These are phyloP conservation scores for Aureobasidium sp. DNA, from an alignment of 2,329 filamentous ascomycete species.

Conservation along the genomic window DNA sequence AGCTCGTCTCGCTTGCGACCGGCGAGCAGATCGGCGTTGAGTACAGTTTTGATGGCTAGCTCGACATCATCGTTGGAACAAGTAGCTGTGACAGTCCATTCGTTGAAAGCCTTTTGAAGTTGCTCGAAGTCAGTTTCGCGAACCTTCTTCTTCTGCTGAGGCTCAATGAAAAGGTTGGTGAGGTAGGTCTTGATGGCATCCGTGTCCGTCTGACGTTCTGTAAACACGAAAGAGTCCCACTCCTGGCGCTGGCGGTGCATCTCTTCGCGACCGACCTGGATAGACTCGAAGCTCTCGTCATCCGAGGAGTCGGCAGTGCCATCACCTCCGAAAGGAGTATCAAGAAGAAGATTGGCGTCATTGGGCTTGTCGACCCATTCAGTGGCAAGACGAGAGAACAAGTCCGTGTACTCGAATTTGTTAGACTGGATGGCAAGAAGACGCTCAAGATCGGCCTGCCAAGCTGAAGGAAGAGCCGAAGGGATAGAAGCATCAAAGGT, in stretches of 20 bases:
- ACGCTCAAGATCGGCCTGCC: slow-evolving; percentile 27
- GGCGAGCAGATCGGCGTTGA: slow-evolving; percentile 45
- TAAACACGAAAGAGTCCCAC: slow-evolving; percentile 54
- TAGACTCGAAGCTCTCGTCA: slow-evolving; percentile 35
- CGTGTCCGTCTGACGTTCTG: slow-evolving; percentile 39
- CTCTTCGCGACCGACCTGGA: slow-evolving; percentile 32
- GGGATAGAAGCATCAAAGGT: slow-evolving; percentile 17
- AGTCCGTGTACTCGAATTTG: slow-evolving; percentile 39
- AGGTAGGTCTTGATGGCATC: slow-evolving; percentile 45
- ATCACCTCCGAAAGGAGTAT: background rate
- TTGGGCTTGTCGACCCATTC: slow-evolving; percentile 39
- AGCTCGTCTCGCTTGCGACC: slow-evolving; percentile 46
- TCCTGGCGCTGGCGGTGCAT: slow-evolving; percentile 37
- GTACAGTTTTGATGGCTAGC: slow-evolving; percentile 43
- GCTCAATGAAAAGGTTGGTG: slow-evolving; percentile 40
- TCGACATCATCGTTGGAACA: slow-evolving; percentile 39
- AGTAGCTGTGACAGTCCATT: slow-evolving; percentile 18
- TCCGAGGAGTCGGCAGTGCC: background rate
- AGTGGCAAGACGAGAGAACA: slow-evolving; percentile 43
- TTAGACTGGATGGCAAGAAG: slow-evolving; percentile 38
- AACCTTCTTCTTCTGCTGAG: slow-evolving; percentile 6
- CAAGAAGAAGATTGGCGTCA: slow-evolving; percentile 19
- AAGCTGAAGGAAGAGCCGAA: slow-evolving; percentile 8
- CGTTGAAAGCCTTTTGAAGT: slow-evolving; percentile 21
- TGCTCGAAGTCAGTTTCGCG: slow-evolving; percentile 28